Evolutionary conservation across 768 basidiomycete species (phyloP).

Genomic region (Boletus fagicola): DNA sequence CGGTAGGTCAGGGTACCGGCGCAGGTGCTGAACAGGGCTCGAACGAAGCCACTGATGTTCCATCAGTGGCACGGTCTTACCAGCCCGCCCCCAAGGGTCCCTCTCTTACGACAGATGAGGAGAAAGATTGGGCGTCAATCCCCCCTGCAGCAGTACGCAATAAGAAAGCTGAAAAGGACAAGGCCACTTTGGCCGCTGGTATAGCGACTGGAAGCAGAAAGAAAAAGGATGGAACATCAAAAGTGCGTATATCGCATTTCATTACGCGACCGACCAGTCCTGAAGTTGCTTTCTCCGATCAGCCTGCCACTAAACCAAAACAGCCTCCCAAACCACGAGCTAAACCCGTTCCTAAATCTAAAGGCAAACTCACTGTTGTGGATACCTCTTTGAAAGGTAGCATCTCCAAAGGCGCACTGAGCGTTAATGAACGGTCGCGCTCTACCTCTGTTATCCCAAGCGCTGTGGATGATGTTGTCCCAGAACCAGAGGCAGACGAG

Average conservation of each 20-base stretch:
- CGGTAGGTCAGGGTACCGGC: background rate
- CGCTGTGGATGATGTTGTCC: slow-evolving; percentile 39
- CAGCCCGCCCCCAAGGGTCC: slow-evolving; percentile 13
- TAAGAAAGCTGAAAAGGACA: slow-evolving; percentile 30
- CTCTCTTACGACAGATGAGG: slow-evolving; percentile 14
- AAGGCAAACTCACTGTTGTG: slow-evolving; percentile 14
- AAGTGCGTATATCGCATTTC: slow-evolving; percentile 15
- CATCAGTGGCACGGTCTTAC: background rate
- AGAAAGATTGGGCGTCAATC: slow-evolving; percentile 53
- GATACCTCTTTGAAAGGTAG: slow-evolving; percentile 18
- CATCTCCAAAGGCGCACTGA: slow-evolving; percentile 22
- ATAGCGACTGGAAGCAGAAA: slow-evolving; percentile 35
- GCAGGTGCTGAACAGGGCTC: background rate
- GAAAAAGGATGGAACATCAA: slow-evolving; percentile 27
- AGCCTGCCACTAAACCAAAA: slow-evolving; percentile 29
- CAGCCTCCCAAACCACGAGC: slow-evolving; percentile 32
- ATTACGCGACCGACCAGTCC: background rate
- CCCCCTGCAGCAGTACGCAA: slow-evolving; percentile 44
- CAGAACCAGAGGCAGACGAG: slow-evolving; percentile 51
- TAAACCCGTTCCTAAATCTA: slow-evolving; percentile 33
- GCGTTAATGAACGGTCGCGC: slow-evolving; percentile 52
- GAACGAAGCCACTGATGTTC: slow-evolving; percentile 4
- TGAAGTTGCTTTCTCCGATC: background rate
- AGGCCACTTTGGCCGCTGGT: background rate
- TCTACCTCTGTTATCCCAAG: slow-evolving; percentile 69